phyloP scores from a whole-genome alignment of 257 asterid genomes.

The Gardenia jasminoides region DNA sequence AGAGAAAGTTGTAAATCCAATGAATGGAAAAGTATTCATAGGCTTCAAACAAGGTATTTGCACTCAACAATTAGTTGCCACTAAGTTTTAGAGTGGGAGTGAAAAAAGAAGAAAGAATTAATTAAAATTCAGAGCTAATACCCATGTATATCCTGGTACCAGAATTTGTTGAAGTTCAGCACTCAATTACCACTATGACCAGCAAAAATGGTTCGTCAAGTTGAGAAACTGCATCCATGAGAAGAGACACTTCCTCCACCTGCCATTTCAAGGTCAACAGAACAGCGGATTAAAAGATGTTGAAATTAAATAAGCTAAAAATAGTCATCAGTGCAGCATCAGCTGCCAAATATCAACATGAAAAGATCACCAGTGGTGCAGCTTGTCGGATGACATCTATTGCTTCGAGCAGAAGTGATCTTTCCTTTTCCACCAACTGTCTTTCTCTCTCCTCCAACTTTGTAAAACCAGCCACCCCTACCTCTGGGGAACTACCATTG shows the following conservation, averaged over 20 bases:
- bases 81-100: constrained; percentile 30
- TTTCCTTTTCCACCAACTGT: constrained; percentile 62
- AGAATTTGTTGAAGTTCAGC: constrained; percentile 99
- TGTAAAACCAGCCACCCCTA: constrained; percentile 50
- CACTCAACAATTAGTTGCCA: background rate
- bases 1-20: background rate
- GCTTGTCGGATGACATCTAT: constrained; percentile 64
- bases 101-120: constrained; percentile 42
- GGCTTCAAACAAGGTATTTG: constrained; percentile 2
- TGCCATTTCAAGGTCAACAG: constrained; percentile 48
- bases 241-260: constrained; percentile 98
- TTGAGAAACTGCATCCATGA: constrained; percentile 97
- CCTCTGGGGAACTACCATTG: constrained; percentile 67
- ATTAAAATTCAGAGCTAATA: constrained; percentile 93
- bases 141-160: constrained; percentile 96
- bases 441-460: constrained; percentile 62
- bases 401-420: constrained; percentile 61
- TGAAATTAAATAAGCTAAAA: constrained; percentile 24
- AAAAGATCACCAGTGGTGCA: constrained; percentile 90
- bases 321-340: constrained; percentile 28
- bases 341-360: constrained; percentile 61
- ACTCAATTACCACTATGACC: constrained; percentile 99
- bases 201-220: constrained; percentile 92
- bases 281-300: constrained; percentile 32
- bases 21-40: background rate